phyloP scores from a whole-genome alignment of 2,329 filamentous ascomycete species.

The Ambrosiella xylebori region DNA sequence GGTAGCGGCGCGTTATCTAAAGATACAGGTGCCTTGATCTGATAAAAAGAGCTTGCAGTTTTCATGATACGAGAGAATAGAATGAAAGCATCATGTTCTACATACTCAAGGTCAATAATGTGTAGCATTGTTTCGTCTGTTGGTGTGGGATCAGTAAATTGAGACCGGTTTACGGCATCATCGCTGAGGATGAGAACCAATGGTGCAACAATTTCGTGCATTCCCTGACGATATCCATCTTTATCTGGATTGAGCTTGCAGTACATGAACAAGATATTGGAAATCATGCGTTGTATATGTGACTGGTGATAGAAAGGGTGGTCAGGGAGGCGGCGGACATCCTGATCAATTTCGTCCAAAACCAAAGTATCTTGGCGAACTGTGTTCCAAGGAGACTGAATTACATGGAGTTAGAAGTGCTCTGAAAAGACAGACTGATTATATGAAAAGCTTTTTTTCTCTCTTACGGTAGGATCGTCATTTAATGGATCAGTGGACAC shows the following conservation, averaged over 20 bases:
- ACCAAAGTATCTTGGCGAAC: conserved; percentile 69
- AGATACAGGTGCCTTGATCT: conserved; percentile 28
- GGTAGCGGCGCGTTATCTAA: background rate
- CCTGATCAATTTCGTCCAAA: conserved; percentile 78
- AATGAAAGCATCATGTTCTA: conserved; percentile 83
- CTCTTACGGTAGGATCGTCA: conserved; percentile 48
- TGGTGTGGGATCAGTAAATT: conserved; percentile 15
- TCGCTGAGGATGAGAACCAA: conserved; percentile 69
- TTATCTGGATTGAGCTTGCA: conserved; percentile 78
- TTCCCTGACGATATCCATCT: conserved; percentile 88
- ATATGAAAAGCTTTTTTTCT: background rate
- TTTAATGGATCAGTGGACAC: conserved; percentile 67
- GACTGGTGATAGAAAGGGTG: conserved; percentile 76
- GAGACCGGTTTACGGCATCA: conserved; percentile 38
- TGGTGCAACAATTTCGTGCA: conserved; percentile 90
- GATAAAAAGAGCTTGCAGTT: conserved; percentile 70
- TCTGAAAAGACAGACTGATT: background rate
- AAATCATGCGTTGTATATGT: conserved; percentile 59
- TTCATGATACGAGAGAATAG: conserved; percentile 82
- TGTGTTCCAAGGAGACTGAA: conserved; percentile 79
- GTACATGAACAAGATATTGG: conserved; percentile 85
- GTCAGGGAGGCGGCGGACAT: conserved; percentile 85
- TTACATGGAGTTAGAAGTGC: background rate
- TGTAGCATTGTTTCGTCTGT: conserved; percentile 32
- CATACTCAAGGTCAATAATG: conserved; percentile 52